Base-by-base conservation (phyloP, 805 yeast species). In the Candida vaughaniae region DNA sequence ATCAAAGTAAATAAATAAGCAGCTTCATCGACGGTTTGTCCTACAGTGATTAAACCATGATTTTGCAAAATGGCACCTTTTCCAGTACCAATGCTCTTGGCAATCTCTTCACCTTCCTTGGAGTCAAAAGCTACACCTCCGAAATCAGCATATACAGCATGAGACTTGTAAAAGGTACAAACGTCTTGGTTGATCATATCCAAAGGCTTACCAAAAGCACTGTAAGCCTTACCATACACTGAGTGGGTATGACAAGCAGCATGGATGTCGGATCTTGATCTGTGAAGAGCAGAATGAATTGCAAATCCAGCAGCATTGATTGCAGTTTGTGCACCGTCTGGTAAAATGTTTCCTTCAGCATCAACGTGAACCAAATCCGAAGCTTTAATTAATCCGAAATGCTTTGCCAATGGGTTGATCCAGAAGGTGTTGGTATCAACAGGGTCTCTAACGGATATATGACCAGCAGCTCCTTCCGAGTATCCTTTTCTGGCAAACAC, bases 401-500 rank as follows among this genome's bases (percentile, higher is more conserved):
- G 95, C 47, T 71, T 73, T n/a, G 84, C 91, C 45, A 87, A 65
- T 4, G 96, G 95, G 61, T 87, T 87, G 56, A 87, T 85, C 95
- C 95, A 87, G 58, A 87, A 87, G 3, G 91, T 84, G 31, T 69
- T 57, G n/a, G 83, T 83, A 45, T 82, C 78, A 29, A 84, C 78
- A 3, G 96, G 95, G 53, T 87, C 96, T 48, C 93, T 73, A 9
- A 87, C 73, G 6, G 93, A 82, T 40, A 87, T 86, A 56, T 87
- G 96, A 16, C 96, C 96, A 0, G 95, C 88, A 15, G 78, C 59
- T 11, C 95, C 95, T 56, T 85, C 88, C 12, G 80, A 69, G 59
- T 64, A 86, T 12, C 86, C 87, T 47, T 75, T 77, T 53, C 95
- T 72, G n/a, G 86, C 89, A 57, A 87, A 85, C 1, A 83, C 75